phyloP scores from a whole-genome alignment of 306 rosid genomes.

The Trifolium fragiferum region DNA sequence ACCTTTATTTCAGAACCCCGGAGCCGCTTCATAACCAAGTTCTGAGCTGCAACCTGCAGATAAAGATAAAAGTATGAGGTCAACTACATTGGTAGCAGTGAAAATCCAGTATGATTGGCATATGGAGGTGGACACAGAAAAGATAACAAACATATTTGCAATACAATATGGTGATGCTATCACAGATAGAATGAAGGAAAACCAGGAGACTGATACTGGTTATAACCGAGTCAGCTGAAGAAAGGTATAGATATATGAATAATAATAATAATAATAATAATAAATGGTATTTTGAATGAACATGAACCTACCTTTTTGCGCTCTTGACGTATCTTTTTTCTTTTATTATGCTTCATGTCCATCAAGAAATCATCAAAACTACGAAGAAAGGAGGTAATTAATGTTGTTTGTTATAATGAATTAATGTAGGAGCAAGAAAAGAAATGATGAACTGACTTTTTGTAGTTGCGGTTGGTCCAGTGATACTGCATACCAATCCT shows the following conservation, averaged over 20 bases:
- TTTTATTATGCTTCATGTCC: conserved; percentile 95
- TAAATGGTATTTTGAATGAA: not conserved
- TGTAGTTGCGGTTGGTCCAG: conserved; percentile 94
- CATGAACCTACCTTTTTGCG: conserved; percentile 74
- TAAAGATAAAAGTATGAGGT: conserved; percentile 17
- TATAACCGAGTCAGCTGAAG: not conserved
- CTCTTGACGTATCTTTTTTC: conserved; percentile 96
- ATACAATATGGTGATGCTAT: conserved; percentile 10
- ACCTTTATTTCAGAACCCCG: conserved; percentile 95
- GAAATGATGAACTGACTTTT: conserved; percentile 47
- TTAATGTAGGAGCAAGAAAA: not conserved
- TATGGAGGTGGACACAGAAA: not conserved
- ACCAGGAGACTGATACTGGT: too few species aligned
- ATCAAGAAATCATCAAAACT: conserved; percentile 93
- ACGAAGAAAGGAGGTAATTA: conserved; percentile 31
- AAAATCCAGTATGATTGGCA: conserved; percentile 27
- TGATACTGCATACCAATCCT: conserved; percentile 98
- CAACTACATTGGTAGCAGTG: not conserved
- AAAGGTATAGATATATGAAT: not conserved
- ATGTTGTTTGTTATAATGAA: too few species aligned
- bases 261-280: too few species aligned
- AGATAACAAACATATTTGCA: conserved; percentile 14
- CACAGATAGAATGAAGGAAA: not conserved
- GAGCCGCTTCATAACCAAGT: conserved; percentile 84
- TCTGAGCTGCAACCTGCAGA: conserved; percentile 78